phyloP scores from a whole-genome alignment of 1,284 basidiomycete genomes.

The Coriolopsis trogii region DNA sequence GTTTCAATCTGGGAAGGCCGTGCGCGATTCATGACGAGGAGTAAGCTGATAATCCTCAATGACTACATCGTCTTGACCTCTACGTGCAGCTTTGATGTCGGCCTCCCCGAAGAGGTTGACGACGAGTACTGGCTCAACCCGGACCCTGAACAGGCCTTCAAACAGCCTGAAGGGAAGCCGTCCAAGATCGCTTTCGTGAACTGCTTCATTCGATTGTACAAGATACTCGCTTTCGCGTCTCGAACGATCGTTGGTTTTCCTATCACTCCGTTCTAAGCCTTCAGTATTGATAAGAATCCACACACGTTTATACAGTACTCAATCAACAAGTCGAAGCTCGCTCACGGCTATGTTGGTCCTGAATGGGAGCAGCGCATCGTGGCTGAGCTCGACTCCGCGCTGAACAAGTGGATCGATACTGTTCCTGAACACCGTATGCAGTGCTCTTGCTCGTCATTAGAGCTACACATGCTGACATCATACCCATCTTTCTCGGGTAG shows the following conservation, averaged over 20 bases:
- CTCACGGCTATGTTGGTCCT: slow-evolving; percentile 48
- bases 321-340: slow-evolving; percentile 54
- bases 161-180: slow-evolving; percentile 65
- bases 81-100: slow-evolving; percentile 71
- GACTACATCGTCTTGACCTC: neutral
- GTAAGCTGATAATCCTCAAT: slow-evolving; percentile 41
- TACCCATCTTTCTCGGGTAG: slow-evolving; percentile 25
- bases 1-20: slow-evolving; percentile 77
- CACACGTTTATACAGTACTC: slow-evolving; percentile 61
- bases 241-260: slow-evolving; percentile 50
- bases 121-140: slow-evolving; percentile 80
- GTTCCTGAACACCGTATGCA: slow-evolving; percentile 52
- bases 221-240: slow-evolving; percentile 55
- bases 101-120: slow-evolving; percentile 79
- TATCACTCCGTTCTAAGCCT: neutral
- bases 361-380: slow-evolving; percentile 57
- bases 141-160: slow-evolving; percentile 49
- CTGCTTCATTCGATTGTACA: slow-evolving; percentile 52
- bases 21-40: slow-evolving; percentile 84
- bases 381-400: slow-evolving; percentile 58
- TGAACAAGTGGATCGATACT: slow-evolving; percentile 65
- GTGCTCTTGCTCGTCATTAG: neutral
- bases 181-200: slow-evolving; percentile 54
- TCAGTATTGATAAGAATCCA: neutral
- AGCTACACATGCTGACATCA: no score